Conservation (phyloP, 257 asterid species). For the Penstemon barbatus region DNA sequence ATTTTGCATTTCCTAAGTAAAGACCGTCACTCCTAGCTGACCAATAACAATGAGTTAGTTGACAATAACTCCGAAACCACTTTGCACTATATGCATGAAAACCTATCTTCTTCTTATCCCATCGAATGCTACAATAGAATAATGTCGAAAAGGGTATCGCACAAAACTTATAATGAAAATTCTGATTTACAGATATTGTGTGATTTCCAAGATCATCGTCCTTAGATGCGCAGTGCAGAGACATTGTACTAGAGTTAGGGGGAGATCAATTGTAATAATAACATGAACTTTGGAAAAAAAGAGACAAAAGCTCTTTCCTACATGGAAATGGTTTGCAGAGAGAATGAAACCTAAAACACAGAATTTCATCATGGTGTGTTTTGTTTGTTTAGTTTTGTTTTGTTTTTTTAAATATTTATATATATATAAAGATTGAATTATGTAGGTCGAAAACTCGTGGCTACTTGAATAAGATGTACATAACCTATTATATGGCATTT, state of each 20-base stretch:
- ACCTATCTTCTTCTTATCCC: slow-evolving; percentile 4
- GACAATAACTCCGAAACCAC: neutral
- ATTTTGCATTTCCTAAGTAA: neutral
- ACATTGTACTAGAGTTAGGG: neutral
- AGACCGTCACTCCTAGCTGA: neutral
- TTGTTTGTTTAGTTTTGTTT: too few species aligned
- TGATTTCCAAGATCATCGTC: slow-evolving; percentile 24
- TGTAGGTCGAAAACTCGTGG: too few species aligned
- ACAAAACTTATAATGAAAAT: slow-evolving; percentile 16
- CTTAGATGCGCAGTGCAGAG: slow-evolving; percentile 17
- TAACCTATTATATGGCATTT: too few species aligned
- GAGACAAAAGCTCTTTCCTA: neutral
- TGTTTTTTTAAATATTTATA: too few species aligned
- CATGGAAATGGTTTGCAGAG: slow-evolving; percentile 4
- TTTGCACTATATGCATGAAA: slow-evolving; percentile 11
- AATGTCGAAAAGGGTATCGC: neutral
- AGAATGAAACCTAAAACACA: neutral
- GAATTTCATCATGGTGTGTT: neutral
- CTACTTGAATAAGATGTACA: too few species aligned
- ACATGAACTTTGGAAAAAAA: neutral
- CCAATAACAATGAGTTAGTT: neutral
- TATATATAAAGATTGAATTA: too few species aligned
- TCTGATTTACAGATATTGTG: neutral
- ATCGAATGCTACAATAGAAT: slow-evolving; percentile 12
- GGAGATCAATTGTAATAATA: slow-evolving; percentile 10